These are phyloP conservation scores for Aspergillus sp. DNA, from an alignment of 2,329 filamentous ascomycete species.

Conservation along the genomic window DNA sequence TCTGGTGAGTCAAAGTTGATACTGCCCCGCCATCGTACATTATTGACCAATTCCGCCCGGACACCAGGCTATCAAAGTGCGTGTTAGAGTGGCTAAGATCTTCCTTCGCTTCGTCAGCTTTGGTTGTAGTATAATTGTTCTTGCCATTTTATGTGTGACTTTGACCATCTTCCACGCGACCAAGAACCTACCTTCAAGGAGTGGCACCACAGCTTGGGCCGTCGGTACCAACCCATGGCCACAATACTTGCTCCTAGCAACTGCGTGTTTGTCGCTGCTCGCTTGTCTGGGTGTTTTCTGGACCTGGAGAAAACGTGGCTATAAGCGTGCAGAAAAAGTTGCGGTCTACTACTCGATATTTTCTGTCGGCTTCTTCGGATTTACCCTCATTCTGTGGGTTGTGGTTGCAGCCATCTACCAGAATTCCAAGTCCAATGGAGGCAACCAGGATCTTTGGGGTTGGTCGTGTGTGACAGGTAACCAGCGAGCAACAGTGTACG, in stretches of 20 bases:
- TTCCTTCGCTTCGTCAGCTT: slow-evolving; percentile 95
- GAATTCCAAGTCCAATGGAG: slow-evolving; percentile 68
- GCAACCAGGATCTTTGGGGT: slow-evolving; percentile 91
- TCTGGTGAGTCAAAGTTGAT: slow-evolving; percentile 63
- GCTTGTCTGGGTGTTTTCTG: slow-evolving; percentile 79
- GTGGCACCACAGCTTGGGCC: slow-evolving; percentile 83
- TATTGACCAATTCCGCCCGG: neutral
- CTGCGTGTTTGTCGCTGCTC: slow-evolving; percentile 76
- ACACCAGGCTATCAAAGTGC: slow-evolving; percentile 80
- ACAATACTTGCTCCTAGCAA: slow-evolving; percentile 76
- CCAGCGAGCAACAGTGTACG: slow-evolving; percentile 72
- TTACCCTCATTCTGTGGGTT: slow-evolving; percentile 90
- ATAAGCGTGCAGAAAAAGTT: slow-evolving; percentile 85
- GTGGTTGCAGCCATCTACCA: slow-evolving; percentile 83
- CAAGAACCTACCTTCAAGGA: slow-evolving; percentile 69
- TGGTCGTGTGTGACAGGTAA: slow-evolving; percentile 91
- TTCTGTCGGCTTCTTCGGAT: slow-evolving; percentile 87
- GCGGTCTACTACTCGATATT: slow-evolving; percentile 95
- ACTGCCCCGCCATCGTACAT: neutral
- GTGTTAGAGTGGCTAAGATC: slow-evolving; percentile 90
- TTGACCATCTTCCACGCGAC: slow-evolving; percentile 93
- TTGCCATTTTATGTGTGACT: slow-evolving; percentile 84
- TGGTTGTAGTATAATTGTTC: slow-evolving; percentile 90
- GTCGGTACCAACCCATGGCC: slow-evolving; percentile 79
- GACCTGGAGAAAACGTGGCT: slow-evolving; percentile 85